Evolutionary conservation across 768 basidiomycete species (phyloP).

Genomic region (Lyophyllum semitale): DNA sequence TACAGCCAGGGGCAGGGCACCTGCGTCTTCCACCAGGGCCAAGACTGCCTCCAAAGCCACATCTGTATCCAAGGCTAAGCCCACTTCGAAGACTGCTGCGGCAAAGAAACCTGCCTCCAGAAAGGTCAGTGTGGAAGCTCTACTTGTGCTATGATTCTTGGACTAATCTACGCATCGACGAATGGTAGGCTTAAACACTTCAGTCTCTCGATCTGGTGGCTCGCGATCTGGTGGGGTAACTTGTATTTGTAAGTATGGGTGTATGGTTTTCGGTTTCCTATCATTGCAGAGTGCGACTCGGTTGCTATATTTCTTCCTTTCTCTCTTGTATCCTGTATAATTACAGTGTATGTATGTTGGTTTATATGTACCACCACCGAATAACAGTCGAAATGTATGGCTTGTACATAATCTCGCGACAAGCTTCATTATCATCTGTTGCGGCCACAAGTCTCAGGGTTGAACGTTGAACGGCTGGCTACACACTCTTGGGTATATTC

Average conservation of each 20-base stretch:
- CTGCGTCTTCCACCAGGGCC: conserved; percentile 33
- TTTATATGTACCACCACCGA: neutral
- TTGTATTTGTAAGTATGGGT: neutral
- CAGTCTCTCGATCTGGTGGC: neutral
- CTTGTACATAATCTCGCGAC: neutral
- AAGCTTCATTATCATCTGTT: neutral
- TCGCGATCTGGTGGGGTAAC: neutral
- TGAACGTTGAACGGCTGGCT: no score
- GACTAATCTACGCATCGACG: neutral
- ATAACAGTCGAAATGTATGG: neutral
- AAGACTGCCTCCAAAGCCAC: conserved; percentile 28
- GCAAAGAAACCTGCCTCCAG: conserved; percentile 22
- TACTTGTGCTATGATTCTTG: neutral
- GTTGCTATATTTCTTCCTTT: neutral
- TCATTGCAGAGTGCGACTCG: neutral
- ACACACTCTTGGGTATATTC: neutral
- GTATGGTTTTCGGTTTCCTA: neutral
- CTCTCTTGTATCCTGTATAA: neutral
- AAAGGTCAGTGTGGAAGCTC: conserved; percentile 13
- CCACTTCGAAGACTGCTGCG: conserved; percentile 21
- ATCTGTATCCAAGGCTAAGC: conserved; percentile 25
- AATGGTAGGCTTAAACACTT: neutral
- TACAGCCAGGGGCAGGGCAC: conserved; percentile 23
- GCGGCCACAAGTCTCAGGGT: no score
- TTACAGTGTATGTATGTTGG: neutral